Conservation (phyloP, 2,329 filamentous ascomycete genomes). For the Pleomassaria siparia region DNA sequence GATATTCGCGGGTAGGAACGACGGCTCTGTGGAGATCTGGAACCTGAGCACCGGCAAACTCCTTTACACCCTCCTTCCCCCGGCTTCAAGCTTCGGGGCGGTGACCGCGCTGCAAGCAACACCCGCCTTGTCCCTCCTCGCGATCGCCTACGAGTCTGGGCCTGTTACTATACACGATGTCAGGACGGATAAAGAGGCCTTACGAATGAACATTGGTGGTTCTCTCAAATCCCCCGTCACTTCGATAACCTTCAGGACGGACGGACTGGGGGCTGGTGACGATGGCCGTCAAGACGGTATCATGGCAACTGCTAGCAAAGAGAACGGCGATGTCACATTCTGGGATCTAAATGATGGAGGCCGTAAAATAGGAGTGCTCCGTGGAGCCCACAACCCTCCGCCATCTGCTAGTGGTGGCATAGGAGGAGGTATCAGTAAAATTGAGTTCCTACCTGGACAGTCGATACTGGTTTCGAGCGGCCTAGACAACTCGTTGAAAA, state of each 20-base stretch:
- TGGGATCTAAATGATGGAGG: conserved; percentile 95
- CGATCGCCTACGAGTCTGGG: conserved; percentile 82
- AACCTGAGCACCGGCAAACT: conserved; percentile 90
- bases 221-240: conserved; percentile 66
- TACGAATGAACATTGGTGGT: conserved; percentile 68
- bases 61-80: conserved; percentile 84
- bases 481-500: conserved; percentile 88
- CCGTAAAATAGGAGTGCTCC: conserved; percentile 80
- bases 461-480: conserved; percentile 88
- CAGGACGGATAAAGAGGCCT: conserved; percentile 70
- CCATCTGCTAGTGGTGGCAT: conserved; percentile 56
- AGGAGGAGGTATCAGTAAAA: conserved; percentile 77
- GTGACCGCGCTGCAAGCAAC: conserved; percentile 87
- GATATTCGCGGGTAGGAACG: conserved; percentile 81
- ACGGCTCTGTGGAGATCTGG: conserved; percentile 95
- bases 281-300: conserved; percentile 83
- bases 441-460: conserved; percentile 88
- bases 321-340: conserved; percentile 85
- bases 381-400: conserved; percentile 83
- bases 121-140: conserved; percentile 80
- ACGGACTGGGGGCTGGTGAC: conserved; percentile 82
- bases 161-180: conserved; percentile 80
- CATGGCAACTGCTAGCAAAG: conserved; percentile 83
- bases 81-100: conserved; percentile 69
- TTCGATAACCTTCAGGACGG: conserved; percentile 86